Percentiles rank a stretch among this genome's conserved stretches.
Conservation (phyloP, 257 asterid species). For the Solanum habrochaites region DNA sequence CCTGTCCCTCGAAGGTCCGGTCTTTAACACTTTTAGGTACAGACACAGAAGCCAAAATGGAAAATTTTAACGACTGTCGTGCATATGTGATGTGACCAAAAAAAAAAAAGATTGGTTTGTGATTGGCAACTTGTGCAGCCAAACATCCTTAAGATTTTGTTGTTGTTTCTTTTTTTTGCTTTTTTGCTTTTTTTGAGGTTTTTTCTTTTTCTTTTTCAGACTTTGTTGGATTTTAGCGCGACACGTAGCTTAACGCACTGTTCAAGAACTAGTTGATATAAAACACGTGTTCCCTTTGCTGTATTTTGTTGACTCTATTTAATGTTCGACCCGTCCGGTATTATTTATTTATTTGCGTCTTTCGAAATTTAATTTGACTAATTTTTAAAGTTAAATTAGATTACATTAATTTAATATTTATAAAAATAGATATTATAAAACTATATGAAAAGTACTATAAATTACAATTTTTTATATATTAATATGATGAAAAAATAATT, state of each 20-base stretch:
- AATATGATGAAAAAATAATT: no score
- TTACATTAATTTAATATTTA: no score
- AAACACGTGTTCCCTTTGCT: background rate
- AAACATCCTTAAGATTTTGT: background rate
- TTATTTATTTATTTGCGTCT: accelerated
- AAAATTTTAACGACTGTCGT: background rate
- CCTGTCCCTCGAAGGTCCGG: background rate
- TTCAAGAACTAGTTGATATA: background rate
- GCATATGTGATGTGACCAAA: background rate
- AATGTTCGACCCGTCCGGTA: no score
- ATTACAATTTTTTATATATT: no score
- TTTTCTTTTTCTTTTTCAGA: background rate
- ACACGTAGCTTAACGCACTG: background rate
- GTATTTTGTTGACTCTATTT: background rate
- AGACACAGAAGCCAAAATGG: background rate
- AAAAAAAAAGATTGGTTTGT: background rate
- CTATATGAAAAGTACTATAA: no score
- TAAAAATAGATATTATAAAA: no score
- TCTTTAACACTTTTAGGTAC: background rate
- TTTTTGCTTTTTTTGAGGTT: background rate
- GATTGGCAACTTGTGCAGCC: background rate
- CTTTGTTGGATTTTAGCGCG: background rate
- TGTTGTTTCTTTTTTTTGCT: background rate
- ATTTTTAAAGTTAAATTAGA: no score
- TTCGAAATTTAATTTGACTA: no score